Conservation (phyloP, 768 basidiomycete species). For the Filobasidium wieringae region DNA sequence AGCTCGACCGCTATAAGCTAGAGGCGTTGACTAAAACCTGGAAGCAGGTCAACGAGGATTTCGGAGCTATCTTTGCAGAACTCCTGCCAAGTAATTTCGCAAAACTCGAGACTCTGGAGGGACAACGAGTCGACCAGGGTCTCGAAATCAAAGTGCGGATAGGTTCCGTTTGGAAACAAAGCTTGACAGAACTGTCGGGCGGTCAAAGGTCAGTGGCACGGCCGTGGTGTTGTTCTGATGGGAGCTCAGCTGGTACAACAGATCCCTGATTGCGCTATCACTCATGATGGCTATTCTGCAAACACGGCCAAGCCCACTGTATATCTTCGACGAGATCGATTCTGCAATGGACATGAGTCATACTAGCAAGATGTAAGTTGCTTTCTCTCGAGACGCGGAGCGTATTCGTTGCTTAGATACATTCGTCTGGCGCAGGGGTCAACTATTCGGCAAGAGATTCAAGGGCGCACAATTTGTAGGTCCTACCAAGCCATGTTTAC, state of each 20-base stretch:
- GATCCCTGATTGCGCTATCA: conserved; percentile 92
- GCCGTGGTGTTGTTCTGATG: not conserved
- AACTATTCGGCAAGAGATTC: conserved; percentile 93
- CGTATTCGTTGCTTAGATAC: not conserved
- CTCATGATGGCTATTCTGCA: conserved; percentile 98
- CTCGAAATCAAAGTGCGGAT: conserved; percentile 94
- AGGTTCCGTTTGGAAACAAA: conserved; percentile 94
- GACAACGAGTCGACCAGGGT: conserved; percentile 83
- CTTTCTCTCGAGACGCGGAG: too few species aligned
- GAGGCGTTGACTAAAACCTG: conserved; percentile 89
- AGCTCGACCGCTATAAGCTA: conserved; percentile 85
- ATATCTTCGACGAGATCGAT: conserved; percentile 98
- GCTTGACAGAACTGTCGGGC: conserved; percentile 89
- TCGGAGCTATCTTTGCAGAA: conserved; percentile 91
- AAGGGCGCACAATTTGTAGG: conserved; percentile 64
- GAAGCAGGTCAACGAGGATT: conserved; percentile 93
- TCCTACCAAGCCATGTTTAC: not conserved
- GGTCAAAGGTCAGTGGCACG: conserved; percentile 65
- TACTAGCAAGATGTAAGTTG: conserved; percentile 34
- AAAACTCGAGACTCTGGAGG: conserved; percentile 85
- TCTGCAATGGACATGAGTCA: conserved; percentile 92
- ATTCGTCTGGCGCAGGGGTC: conserved; percentile 43
- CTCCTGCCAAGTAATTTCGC: conserved; percentile 92
- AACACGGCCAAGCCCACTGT: conserved; percentile 98
- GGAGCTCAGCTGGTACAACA: conserved; percentile 34